Conservation (phyloP, 305 asterid genomes). For the Euphrasia arctica region DNA sequence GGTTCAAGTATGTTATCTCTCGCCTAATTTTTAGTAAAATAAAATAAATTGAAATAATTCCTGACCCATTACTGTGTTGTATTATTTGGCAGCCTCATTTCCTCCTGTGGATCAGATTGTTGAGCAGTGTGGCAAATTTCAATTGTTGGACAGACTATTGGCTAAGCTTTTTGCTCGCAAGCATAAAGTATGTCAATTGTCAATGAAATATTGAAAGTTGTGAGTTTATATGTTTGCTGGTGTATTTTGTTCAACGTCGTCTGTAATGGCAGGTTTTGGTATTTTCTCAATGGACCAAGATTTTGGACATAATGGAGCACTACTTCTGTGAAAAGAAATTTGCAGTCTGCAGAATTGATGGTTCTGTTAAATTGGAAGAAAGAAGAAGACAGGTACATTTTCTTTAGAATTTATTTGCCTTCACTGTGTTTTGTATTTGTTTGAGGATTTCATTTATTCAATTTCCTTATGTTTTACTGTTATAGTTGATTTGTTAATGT, state of each 20-base stretch:
- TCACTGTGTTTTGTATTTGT: conserved; percentile 9
- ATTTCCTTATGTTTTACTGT: not conserved
- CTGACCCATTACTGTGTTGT: conserved; percentile 18
- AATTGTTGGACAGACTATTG: conserved; percentile 69
- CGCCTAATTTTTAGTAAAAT: conserved; percentile 7
- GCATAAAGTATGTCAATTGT: conserved; percentile 54
- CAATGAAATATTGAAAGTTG: conserved; percentile 18
- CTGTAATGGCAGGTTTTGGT: conserved; percentile 67
- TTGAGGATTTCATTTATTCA: not conserved
- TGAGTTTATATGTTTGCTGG: conserved; percentile 1
- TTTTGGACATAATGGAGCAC: conserved; percentile 91
- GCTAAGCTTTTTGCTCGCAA: conserved; percentile 71
- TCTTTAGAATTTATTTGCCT: not conserved
- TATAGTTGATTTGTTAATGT: conserved; percentile 16
- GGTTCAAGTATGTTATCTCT: conserved; percentile 68
- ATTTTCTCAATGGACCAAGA: conserved; percentile 97
- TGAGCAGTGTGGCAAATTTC: conserved; percentile 93
- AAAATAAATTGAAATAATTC: conserved; percentile 12
- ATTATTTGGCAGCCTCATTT: conserved; percentile 46
- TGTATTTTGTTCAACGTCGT: conserved; percentile 2
- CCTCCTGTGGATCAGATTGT: conserved; percentile 88
- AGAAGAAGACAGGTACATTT: conserved; percentile 66
- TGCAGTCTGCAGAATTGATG: conserved; percentile 91
- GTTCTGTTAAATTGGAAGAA: conserved; percentile 69
- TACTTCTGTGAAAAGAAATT: conserved; percentile 81